Base-by-base conservation (phyloP, 202 grass and related monocot species). In the Elaeis oleifera region DNA sequence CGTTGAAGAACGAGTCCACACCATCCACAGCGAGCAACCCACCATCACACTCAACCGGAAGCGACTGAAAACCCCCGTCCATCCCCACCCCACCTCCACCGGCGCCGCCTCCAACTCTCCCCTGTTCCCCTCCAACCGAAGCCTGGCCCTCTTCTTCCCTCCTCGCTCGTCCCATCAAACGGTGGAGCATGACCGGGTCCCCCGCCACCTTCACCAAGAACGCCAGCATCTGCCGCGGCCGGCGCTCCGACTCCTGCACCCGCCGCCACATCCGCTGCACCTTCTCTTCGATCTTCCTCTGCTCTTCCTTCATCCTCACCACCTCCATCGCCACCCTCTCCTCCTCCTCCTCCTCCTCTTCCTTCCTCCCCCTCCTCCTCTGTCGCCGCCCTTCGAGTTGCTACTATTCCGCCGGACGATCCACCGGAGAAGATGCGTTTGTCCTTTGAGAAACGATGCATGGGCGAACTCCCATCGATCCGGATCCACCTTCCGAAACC, bases 381-480 rank as follows among this genome's bases (percentile, higher is more conserved):
- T 58, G 50, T 70, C 48, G 13, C 68, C 24, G 67, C 11, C 36
- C 36, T 44, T 44, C 36, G 36, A 44, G 36, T 44, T 44, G 36
- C 36, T 44, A 13, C 76, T 16, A 61, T 79, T 81, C 25, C 85
- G 72, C 44, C 82, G 74, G 5, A 76, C 73, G 25, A 95, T 83
- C 2, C 19, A 76, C 26, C 59, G 57, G 5, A 95, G 76, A 0
- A 85, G 85, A 48, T 89, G 85, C 49, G 85, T 89, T 73, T 86
- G 90, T 1, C 90, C 85, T 6, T 85, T 56, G 58, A 95, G 62
- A 54, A 95, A 95, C 6, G 79, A 81, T 5, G 74, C 58, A 50
- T 95, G 82, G 7, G 90, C 85, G 55, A 89, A 95, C 75, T 95
- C 85, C 85, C 89, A 89, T 18, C 66, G 67, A 62, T 83, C 79